Base-by-base conservation (phyloP, 176 grass and related monocot species). In the Raddia distichophylla region DNA sequence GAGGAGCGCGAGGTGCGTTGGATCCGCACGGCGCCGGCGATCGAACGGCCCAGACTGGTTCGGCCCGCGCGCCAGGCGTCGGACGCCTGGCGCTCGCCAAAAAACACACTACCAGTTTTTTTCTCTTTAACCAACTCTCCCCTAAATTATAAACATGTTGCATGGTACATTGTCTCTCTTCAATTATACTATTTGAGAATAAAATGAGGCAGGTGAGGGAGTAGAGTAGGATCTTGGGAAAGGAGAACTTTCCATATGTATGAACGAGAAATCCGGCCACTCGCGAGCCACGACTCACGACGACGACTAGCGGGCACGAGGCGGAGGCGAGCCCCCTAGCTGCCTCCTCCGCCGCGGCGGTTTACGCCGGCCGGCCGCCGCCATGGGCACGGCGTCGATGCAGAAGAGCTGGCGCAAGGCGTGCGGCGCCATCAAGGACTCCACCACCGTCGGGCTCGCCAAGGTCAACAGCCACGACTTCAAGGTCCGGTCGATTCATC, bases 401-500 rank as follows among this genome's bases (percentile, higher is more conserved):
- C 82, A 85, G 70, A 87, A 92, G 83, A 88, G 80, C 77, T 97
- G 95, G 95, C 92, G 90, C 83, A 94, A 94, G 92, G 95, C 95
- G 66, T 92, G 84, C 80, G 95, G 95, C 76, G 92, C 92, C 22
- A 83, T 98, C 80, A 98, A 98, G 88, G 95, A 98, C 85, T 92
- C 95, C 74, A 92, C 95, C 81, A 91, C 88, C 58, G 90, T 98
- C 70, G 78, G 90, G 59, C 77, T 98, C 35, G 90, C 95, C 78
- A 91, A 92, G 86, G 92, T 91, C 74, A 91, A 98, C 90, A 89
- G 16, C 76, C 76, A 77, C 77, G 91, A 93, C 73, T 89, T 87
- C 60, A 93, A 93, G 89, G 89, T 87, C 18, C n/a, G 5, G 1
- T 9, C 5, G 56, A n/a, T 59, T 18, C 56, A 3, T 58, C 5